A percentile compares a stretch with the other conserved stretches of the same genome.
These are phyloP conservation scores for Exophiala phaeomuriformis DNA, from an alignment of 2,329 filamentous ascomycete species.

Conservation along the genomic window DNA sequence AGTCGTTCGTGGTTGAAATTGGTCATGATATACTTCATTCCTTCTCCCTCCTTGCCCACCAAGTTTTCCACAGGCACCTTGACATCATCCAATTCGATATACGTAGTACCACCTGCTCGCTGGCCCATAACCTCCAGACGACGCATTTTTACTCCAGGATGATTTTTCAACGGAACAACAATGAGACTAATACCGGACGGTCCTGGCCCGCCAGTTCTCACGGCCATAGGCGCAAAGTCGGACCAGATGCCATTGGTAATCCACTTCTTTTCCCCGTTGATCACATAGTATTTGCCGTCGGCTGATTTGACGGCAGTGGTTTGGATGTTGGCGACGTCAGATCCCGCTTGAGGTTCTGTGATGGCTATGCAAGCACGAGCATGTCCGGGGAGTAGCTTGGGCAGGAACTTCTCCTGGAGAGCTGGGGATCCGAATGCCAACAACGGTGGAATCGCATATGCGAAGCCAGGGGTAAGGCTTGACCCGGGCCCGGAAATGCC, in stretches of 20 bases:
- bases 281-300: conserved; percentile 59
- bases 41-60: conserved; percentile 60
- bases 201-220: conserved; percentile 58
- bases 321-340: conserved; percentile 64
- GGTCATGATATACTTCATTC: conserved; percentile 68
- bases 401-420: conserved; percentile 59
- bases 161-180: conserved; percentile 58
- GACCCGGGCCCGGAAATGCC: conserved; percentile 55
- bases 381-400: conserved; percentile 57
- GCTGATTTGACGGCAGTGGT: conserved; percentile 56
- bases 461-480: conserved; percentile 58
- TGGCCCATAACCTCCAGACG: conserved; percentile 59
- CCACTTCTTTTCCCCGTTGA: conserved; percentile 77
- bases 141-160: conserved; percentile 60
- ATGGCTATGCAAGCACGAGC: conserved; percentile 68
- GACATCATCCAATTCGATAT: conserved; percentile 69
- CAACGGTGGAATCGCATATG: conserved; percentile 64
- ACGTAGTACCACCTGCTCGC: conserved; percentile 60
- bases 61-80: conserved; percentile 63
- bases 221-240: conserved; percentile 62
- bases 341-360: conserved; percentile 66
- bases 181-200: conserved; percentile 57
- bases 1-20: conserved; percentile 76
- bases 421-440: conserved; percentile 57
- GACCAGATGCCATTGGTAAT: conserved; percentile 67